phyloP scores from a whole-genome alignment of 2,329 filamentous ascomycete genomes.

The Calonectria honghensis region DNA sequence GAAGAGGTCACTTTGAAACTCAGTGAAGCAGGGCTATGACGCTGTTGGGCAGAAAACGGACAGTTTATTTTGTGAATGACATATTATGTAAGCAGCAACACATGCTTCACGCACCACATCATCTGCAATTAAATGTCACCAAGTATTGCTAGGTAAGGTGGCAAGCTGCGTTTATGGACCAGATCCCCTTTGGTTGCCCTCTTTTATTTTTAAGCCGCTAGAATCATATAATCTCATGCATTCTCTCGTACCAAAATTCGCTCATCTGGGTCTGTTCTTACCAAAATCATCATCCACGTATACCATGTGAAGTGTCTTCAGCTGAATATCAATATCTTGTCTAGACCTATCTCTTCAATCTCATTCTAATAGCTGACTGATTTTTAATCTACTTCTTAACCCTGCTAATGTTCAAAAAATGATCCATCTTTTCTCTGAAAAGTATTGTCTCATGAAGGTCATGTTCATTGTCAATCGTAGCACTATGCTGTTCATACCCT shows the following conservation, averaged over 20 bases:
- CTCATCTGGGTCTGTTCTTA: background rate
- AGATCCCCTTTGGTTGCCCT: background rate
- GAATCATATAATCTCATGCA: background rate
- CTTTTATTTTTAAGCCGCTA: background rate
- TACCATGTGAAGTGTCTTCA: background rate
- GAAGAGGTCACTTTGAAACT: conserved; percentile 12
- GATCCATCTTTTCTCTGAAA: background rate
- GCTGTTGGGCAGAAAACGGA: conserved; percentile 31
- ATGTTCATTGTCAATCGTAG: conserved; percentile 3
- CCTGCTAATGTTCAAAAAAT: background rate
- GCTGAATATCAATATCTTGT: background rate
- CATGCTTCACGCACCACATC: conserved; percentile 4
- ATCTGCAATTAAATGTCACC: background rate
- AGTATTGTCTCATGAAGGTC: background rate
- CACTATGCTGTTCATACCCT: background rate
- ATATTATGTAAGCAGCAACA: conserved; percentile 48
- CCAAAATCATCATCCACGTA: background rate
- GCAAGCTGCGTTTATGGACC: background rate
- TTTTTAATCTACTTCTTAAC: background rate
- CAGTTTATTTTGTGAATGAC: conserved; percentile 52
- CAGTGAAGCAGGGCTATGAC: conserved; percentile 26
- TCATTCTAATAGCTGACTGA: too few species aligned
- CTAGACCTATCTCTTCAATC: background rate
- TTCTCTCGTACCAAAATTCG: background rate
- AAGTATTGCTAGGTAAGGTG: background rate